Base-by-base conservation (phyloP, 768 basidiomycete species). In the Jaapia argillacea region DNA sequence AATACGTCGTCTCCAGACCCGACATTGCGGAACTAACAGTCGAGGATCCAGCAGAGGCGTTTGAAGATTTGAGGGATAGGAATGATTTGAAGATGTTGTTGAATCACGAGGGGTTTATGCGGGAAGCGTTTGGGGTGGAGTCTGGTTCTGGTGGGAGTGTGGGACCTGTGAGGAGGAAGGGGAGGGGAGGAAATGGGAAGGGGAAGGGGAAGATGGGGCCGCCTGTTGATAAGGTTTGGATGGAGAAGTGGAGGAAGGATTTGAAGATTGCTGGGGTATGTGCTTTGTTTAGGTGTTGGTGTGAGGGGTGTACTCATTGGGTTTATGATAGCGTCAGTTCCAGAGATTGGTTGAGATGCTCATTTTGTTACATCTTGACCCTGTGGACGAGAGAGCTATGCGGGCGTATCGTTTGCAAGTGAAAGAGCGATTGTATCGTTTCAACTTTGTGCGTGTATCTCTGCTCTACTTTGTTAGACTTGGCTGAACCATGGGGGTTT, bases 1-100 rank as follows among this genome's bases (percentile, higher is more conserved):
- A 79, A 55, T 75, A 87, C 54, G 73, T 86, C 16, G 59, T 85
- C 35, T 65, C 72, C 12, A 74, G 74, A 39, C 69, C 80, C 2
- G 65, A 74, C 40, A 76, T 94, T 28, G 81, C 85, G n/a, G 94
- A 98, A 60, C 65, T 98, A 33, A 96, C 92, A 1, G 87, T 99
- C 18, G 96, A 99, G 64, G 96, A 99, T 59, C 96, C 96, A 1
- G 91, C 91, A 0, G 96, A 99, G 64, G 87, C 89, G 6, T 97
- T 99, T 56, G 94, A 98, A 59, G 96, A 98, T 59, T 72, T 98
- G 35, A 71, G 94, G 25, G 96, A 98, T 64, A 82, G 88, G 43
- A 86, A 85, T 51, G 96, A 99, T 59, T 70, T 98, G 16, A 66
- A 72, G 48, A 85, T 85, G 74, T 69, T 98, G 16, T 69, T 88